Base-by-base conservation (phyloP, 2,329 filamentous ascomycete genomes). In the Stachybotrys chartarum region DNA sequence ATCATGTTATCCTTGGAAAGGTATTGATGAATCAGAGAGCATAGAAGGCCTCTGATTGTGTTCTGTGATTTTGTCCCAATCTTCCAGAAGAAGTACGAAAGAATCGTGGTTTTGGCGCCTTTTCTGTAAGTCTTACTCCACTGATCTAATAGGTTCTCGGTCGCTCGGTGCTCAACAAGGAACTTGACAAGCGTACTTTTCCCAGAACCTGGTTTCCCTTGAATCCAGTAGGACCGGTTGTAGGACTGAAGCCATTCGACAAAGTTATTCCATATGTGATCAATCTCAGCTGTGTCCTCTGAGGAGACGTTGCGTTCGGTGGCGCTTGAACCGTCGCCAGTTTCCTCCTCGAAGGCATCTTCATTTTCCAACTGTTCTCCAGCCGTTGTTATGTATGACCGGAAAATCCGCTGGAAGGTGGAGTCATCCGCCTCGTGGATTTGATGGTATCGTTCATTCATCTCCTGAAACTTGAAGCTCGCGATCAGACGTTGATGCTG, bases 181-280 rank as follows among this genome's bases (percentile, higher is more conserved):
- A 60, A 68, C 47, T 65, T 69, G 52, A 70, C 62, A 30, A 70
- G 54, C 0, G 64, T 69, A 16, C 58, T 63, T 51, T 71, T 70
- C 1, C 68, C 67, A 4, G 65, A 62, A 0, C 65, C 68, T 0
- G 66, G 60, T 54, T 69, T 69, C 3, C 66, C 67, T 17, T 56
- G 60, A 44, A 70, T 63, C 59, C 64, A 71, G 55, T 66, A 70
- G 1, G 45, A 24, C 1, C 30, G 17, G 16, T 45, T 51, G 8
- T 56, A 54, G 30, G 53, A 54, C 42, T 53, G 39, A 11, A 59
- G 49, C 55, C 57, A 59, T 16, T 55, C 30, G 6, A 47, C 47
- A 39, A 56, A 57, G 18, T 30, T 30, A n/a, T 53, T 48, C 57
- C 57, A 59, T 17, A 30, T 12, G 5, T 50, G 16, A 30, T 50